phyloP scores from a whole-genome alignment of 1,139 yeast genomes.

The Wickerhamomyces sp. region DNA sequence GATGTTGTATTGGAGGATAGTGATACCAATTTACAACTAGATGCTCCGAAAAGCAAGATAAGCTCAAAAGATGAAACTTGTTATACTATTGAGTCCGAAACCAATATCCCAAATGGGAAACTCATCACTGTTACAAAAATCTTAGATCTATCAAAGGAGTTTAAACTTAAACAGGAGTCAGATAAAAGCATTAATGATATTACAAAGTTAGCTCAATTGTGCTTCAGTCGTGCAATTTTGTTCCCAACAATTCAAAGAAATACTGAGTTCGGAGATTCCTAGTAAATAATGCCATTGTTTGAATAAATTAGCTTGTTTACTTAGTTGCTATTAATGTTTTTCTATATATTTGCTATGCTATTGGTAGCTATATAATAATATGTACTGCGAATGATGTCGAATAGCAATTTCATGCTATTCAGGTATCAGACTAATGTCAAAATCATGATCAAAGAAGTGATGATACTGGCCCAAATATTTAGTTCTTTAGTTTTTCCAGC shows the following conservation, averaged over 20 bases:
- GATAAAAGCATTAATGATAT: not conserved
- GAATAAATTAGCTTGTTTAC: too few species aligned
- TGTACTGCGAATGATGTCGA: too few species aligned
- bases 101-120: not conserved
- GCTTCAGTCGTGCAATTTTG: constrained; percentile 1
- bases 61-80: too few species aligned
- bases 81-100: not conserved
- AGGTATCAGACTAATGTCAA: too few species aligned
- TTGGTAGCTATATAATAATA: too few species aligned
- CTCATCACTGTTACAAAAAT: not conserved
- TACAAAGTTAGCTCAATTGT: not conserved
- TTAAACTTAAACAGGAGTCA: not conserved
- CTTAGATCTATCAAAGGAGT: not conserved
- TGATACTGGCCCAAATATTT: not conserved
- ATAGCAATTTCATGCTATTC: too few species aligned
- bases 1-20: not conserved
- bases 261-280: not conserved
- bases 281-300: too few species aligned
- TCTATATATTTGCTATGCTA: too few species aligned
- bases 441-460: not conserved
- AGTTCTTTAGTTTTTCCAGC: not conserved
- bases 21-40: not conserved
- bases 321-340: too few species aligned
- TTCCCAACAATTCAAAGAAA: constrained; percentile 1
- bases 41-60: not conserved